Base-by-base conservation (phyloP, 78 protist genomes). In the Diacronema lutheri region DNA sequence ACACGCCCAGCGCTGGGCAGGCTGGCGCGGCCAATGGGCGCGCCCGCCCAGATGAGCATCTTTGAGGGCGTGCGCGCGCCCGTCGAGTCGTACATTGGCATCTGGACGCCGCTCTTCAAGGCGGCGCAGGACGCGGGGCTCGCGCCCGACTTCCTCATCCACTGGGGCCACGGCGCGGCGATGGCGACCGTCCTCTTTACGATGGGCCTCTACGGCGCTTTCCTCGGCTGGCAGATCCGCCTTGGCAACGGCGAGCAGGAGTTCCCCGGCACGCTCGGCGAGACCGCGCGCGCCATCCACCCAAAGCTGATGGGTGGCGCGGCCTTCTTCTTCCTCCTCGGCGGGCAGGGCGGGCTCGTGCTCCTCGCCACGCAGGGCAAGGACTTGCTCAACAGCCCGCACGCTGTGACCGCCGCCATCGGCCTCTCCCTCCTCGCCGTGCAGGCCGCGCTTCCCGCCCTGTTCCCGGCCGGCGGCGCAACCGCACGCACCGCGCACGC, bases 101-200 rank as follows among this genome's bases (percentile, higher is more conserved):
- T 65, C 21, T 65, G 72, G 72, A 6, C 33, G 20, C 72, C 72
- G 6, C 1, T 19, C 26, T 1, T 65, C 26, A 44, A 44, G 50
- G 50, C 16, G 16, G 50, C 50, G 7, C 3, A 9, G 50, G 20
- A 20, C 25, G 6, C 44, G 44, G 40, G 16, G 2, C 23, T 13
- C 16, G 69, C 37, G 21, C 72, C 72, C 21, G 41, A 65, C 72
- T 65, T 33, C 72, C 72, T 65, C 40, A 4, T 33, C 26, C 72
- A 65, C 72, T 65, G 72, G 72, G 72, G 72, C 41, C 72, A 65
- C 26, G 72, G 72, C 21, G 72, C 40, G 41, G 72, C 72, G 21
- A 65, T 65, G 72, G 19, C 40, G 14, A 65, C 72, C 10, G 72
- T 33, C 10, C 40, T 65, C 37, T 33, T 65, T 33, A 16, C 72